Base-by-base conservation (phyloP, 371 early-diverging fungal species). In the Mucor mucedo region DNA sequence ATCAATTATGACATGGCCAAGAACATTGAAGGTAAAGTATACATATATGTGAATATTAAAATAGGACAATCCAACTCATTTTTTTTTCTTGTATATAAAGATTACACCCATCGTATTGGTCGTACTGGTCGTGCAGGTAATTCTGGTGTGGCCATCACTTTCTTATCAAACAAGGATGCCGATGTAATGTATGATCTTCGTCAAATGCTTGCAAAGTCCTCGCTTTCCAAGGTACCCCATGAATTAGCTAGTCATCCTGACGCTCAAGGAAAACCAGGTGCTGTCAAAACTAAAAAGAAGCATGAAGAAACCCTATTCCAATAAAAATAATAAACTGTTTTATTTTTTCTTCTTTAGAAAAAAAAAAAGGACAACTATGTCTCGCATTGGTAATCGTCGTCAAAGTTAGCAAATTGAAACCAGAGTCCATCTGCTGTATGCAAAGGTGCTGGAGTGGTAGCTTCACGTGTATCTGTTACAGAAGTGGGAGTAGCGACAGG, bases 1-100 rank as follows among this genome's bases (percentile, higher is more conserved):
- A 76, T 99, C 69, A 99, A 99, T 73, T 99, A 89, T 72, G 98
- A 99, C 71, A 95, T 99, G 95, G 92, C 97, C 55, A 97, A 98
- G 73, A 91, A 84, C 52, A 96, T 98, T 72, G 96, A 95, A 87
- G 86, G 87, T 84, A 80, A 66, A 47, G 3, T 35, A n/a, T 33
- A 21, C 21, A 21, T 21, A 21, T 21, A 21, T 21, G 21, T 21
- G 21, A 21, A 21, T 21, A 21, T 21, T 1, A 1, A 21, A 21
- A 21, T 21, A 21, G 21, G 21, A 21, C 21, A 21, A 21, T 21
- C 21, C 21, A 21, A 21, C 21, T 21, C 21, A 21, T 1, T 21
- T 21, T 21, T 21, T 21, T 21, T 21, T 21, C 1, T 21, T 21
- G 38, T 41, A 30, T 55, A 42, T 58, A 32, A 72, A 84, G 95